These are phyloP conservation scores for Phyllostachys edulis DNA, from an alignment of 176 grass and related monocot genomes.

Conservation along the genomic window DNA sequence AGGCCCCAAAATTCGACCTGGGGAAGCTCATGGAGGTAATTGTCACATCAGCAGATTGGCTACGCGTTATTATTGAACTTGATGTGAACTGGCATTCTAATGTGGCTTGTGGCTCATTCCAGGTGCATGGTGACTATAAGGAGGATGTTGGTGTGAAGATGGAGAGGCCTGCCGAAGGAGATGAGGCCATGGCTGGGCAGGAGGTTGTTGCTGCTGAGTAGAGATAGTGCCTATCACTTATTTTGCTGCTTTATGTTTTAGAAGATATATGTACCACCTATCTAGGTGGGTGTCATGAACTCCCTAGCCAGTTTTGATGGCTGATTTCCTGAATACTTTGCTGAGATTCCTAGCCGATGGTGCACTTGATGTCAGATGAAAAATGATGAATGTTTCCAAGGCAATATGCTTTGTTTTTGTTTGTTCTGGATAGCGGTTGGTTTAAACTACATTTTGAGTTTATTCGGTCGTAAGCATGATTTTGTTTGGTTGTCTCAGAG, in stretches of 20 bases:
- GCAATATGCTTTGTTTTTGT: neutral
- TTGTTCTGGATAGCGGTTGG: neutral
- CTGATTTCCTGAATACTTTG: neutral
- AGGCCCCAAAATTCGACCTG: slow-evolving; percentile 86
- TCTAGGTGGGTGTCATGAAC: slow-evolving; percentile 5
- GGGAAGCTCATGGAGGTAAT: slow-evolving; percentile 97
- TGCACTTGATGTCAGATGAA: neutral
- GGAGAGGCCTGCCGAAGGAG: slow-evolving; percentile 77
- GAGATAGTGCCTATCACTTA: neutral
- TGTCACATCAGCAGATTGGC: neutral
- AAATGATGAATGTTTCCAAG: neutral
- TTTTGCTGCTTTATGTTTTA: slow-evolving; percentile 29
- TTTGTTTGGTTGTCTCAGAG: neutral
- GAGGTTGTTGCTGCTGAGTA: slow-evolving; percentile 61
- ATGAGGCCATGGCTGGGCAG: slow-evolving; percentile 38
- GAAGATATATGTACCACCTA: slow-evolving; percentile 30
- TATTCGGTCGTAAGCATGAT: neutral
- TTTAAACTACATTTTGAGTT: neutral
- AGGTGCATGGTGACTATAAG: slow-evolving; percentile 92
- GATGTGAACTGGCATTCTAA: neutral
- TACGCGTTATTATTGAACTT: neutral
- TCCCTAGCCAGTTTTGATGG: slow-evolving; percentile 26
- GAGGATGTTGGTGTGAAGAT: slow-evolving; percentile 81
- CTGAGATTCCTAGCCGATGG: neutral
- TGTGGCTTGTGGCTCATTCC: neutral